A percentile compares a stretch with the other conserved stretches of the same genome.
Conservation (phyloP, 2,329 filamentous ascomycete genomes). For the Penicillium concentricum region DNA sequence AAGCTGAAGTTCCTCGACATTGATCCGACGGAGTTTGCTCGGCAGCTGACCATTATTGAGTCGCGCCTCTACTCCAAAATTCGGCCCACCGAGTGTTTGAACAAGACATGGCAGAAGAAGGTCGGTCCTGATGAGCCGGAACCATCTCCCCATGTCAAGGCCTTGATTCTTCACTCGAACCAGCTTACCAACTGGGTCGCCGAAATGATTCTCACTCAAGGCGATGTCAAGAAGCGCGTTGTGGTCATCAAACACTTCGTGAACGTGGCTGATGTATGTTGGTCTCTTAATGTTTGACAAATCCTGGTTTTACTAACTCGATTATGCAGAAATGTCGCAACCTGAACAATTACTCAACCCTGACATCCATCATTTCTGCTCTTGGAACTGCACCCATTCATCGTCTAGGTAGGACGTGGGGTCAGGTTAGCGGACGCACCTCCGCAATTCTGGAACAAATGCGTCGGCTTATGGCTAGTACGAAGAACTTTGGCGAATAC, state of each 20-base stretch:
- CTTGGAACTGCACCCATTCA: slow-evolving; percentile 93
- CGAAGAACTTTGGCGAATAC: slow-evolving; percentile 97
- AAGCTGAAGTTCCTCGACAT: slow-evolving; percentile 98
- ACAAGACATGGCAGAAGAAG: slow-evolving; percentile 99
- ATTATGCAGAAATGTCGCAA: slow-evolving; percentile 76
- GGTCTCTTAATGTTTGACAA: neutral
- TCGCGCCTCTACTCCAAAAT: slow-evolving; percentile 94
- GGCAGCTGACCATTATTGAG: slow-evolving; percentile 95
- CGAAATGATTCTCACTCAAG: slow-evolving; percentile 95
- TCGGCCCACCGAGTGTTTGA: slow-evolving; percentile 90
- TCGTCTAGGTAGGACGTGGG: slow-evolving; percentile 90
- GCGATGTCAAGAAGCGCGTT: slow-evolving; percentile 92
- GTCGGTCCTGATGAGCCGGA: slow-evolving; percentile 68
- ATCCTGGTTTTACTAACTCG: slow-evolving; percentile 5
- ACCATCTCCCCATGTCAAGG: slow-evolving; percentile 90
- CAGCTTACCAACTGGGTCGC: slow-evolving; percentile 99
- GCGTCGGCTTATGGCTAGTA: slow-evolving; percentile 93
- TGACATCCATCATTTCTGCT: slow-evolving; percentile 97
- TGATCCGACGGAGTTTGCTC: slow-evolving; percentile 92
- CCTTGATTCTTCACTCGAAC: slow-evolving; percentile 94
- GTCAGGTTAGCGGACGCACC: slow-evolving; percentile 83
- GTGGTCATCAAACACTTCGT: slow-evolving; percentile 99
- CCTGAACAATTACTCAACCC: slow-evolving; percentile 94
- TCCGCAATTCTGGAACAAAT: slow-evolving; percentile 80
- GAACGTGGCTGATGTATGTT: slow-evolving; percentile 81